These are phyloP conservation scores for Harrya chromipes DNA, from an alignment of 768 basidiomycete genomes.

Conservation along the genomic window DNA sequence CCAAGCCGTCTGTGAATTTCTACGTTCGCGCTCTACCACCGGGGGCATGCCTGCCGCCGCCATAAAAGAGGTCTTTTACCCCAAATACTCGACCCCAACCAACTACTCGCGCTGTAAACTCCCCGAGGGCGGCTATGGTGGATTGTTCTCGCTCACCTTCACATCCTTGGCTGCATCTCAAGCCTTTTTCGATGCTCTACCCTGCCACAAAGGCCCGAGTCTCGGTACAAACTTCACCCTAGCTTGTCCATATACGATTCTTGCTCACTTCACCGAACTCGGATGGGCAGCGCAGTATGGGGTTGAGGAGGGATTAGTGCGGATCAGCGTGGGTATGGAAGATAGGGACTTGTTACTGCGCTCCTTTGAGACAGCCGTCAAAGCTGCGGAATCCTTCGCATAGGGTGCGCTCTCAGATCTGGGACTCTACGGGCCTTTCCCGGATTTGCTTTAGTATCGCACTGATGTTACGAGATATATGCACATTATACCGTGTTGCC, in stretches of 20 bases:
- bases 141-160: conserved; percentile 87
- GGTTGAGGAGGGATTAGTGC: conserved; percentile 78
- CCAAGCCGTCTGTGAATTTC: conserved; percentile 75
- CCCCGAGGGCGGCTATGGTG: conserved; percentile 64
- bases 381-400: conserved; percentile 58
- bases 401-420: conserved; percentile 4
- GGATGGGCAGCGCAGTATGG: conserved; percentile 90
- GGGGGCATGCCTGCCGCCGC: conserved; percentile 39
- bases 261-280: conserved; percentile 87
- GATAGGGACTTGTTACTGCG: conserved; percentile 52
- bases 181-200: conserved; percentile 83
- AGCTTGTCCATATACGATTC: conserved; percentile 88
- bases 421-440: too few species aligned
- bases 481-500: not conserved
- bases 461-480: not conserved
- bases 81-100: conserved; percentile 70
- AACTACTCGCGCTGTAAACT: conserved; percentile 73
- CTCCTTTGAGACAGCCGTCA: conserved; percentile 62
- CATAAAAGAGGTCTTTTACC: conserved; percentile 87
- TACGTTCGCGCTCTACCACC: conserved; percentile 55
- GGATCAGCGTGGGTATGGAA: conserved; percentile 93
- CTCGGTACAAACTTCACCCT: conserved; percentile 96
- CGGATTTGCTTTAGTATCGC: not conserved
- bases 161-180: conserved; percentile 59
- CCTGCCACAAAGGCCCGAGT: conserved; percentile 86